phyloP scores from a whole-genome alignment of 2,329 filamentous ascomycete species.

The Curvularia lunata region DNA sequence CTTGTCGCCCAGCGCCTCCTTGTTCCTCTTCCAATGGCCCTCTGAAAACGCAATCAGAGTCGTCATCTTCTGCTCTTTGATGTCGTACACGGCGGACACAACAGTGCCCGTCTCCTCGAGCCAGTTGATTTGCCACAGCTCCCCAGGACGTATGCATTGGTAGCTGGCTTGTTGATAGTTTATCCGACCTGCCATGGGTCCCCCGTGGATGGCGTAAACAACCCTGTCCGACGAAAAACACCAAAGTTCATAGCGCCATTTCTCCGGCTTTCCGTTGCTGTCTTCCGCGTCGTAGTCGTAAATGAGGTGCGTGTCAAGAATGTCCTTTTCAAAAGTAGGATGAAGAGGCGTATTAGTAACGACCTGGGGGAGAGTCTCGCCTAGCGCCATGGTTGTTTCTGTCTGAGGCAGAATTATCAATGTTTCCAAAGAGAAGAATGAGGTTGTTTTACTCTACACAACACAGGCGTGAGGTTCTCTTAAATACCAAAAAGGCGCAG shows the following conservation, averaged over 20 bases:
- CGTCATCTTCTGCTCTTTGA: slow-evolving; percentile 56
- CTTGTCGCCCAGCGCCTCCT: slow-evolving; percentile 63
- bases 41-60: slow-evolving; percentile 62
- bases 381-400: slow-evolving; percentile 27
- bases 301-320: slow-evolving; percentile 61
- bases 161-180: slow-evolving; percentile 63
- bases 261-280: slow-evolving; percentile 58
- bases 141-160: slow-evolving; percentile 64
- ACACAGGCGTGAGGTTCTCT: not conserved
- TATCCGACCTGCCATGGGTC: slow-evolving; percentile 58
- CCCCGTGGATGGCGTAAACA: slow-evolving; percentile 66
- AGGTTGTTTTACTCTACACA: not conserved
- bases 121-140: slow-evolving; percentile 67
- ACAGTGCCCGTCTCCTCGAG: slow-evolving; percentile 66
- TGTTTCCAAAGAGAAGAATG: not conserved
- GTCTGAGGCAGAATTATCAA: not conserved
- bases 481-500: not conserved
- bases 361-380: slow-evolving; percentile 33
- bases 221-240: slow-evolving; percentile 62
- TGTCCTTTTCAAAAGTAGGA: slow-evolving; percentile 57
- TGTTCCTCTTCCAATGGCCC: slow-evolving; percentile 61
- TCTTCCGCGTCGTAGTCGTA: slow-evolving; percentile 64
- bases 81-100: slow-evolving; percentile 63
- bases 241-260: slow-evolving; percentile 69
- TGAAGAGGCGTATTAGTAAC: slow-evolving; percentile 38